phyloP scores from a whole-genome alignment of 345 rosid species.

The Rhizophora mangle region DNA sequence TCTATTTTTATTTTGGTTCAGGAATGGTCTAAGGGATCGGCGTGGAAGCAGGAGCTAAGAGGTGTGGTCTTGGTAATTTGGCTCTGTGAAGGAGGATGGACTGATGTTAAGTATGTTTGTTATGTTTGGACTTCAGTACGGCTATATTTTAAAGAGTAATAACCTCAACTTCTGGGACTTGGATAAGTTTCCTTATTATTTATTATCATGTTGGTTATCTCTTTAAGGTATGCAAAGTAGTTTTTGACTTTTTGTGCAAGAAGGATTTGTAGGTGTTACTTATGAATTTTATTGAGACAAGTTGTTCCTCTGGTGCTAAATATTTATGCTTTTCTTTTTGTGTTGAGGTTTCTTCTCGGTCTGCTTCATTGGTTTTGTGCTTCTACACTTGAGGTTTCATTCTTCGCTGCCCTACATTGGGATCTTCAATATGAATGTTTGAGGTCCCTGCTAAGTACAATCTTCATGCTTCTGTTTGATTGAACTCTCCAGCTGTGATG shows the following conservation, averaged over 20 bases:
- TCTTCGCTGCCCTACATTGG: slow-evolving; percentile 58
- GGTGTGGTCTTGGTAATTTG: slow-evolving; percentile 18
- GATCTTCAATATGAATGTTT: slow-evolving; percentile 51
- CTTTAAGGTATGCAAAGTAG: slow-evolving; percentile 36
- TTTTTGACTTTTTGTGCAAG: slow-evolving; percentile 29
- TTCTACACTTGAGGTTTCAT: slow-evolving; percentile 64
- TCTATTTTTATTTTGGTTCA: slow-evolving; percentile 30
- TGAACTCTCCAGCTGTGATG: slow-evolving; percentile 50
- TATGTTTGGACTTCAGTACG: slow-evolving; percentile 58
- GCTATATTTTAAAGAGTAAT: slow-evolving; percentile 56
- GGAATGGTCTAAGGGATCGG: slow-evolving; percentile 77
- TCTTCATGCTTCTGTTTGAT: slow-evolving; percentile 53
- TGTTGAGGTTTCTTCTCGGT: slow-evolving; percentile 91
- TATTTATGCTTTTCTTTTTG: slow-evolving; percentile 54
- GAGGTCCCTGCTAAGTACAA: slow-evolving; percentile 58
- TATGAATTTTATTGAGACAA: slow-evolving; percentile 34
- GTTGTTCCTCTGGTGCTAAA: slow-evolving; percentile 48
- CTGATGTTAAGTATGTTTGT: slow-evolving; percentile 51
- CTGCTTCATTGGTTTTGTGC: slow-evolving; percentile 88
- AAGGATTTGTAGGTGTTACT: slow-evolving; percentile 26
- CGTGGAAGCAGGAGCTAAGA: slow-evolving; percentile 92
- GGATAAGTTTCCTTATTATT: slow-evolving; percentile 72
- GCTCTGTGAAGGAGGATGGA: slow-evolving; percentile 24
- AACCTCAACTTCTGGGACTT: slow-evolving; percentile 55
- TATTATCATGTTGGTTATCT: slow-evolving; percentile 43